Evolutionary conservation across 495 filamentous ascomycete species (phyloP), one percentile per base, ranked within the genome.

Genomic region (Thozetella sp.): DNA sequence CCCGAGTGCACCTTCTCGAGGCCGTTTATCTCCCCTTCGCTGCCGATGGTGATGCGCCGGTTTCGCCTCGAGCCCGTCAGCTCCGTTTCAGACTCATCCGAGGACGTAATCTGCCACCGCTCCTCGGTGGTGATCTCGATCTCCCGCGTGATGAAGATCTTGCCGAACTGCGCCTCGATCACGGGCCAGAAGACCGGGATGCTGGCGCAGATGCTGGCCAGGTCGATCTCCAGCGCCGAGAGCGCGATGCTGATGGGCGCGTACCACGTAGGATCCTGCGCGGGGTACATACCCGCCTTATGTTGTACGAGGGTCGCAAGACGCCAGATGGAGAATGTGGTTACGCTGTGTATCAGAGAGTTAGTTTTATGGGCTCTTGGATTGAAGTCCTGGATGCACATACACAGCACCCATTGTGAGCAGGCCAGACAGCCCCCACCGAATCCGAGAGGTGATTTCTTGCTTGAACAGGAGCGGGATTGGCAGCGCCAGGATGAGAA

Each of bases 71-170:
- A 6, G 20, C 3, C n/a, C 9, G 43, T 48, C 11, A 48, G 43
- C 43, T 48, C 43, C 43, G 43, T 15, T 48, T 48, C 43, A n/a
- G 43, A 48, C 11, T 48, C 43, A n/a, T 48, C 43, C 4, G 58
- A 13, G 63, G 58, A 17, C 63, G 60, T 59, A 1, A 68, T 66
- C 19, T 59, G 71, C 51, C 43, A 56, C 3, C 53, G 68, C 17
- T 66, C 67, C 55, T 62, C 65, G 22, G 62, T 63, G 12, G 65
- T 63, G 23, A 62, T 59, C 26, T 65, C 59, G 19, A 73, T 54
- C 52, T 75, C 72, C 20, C 64, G 62, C 2, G 72, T 78, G 9
- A 72, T 63, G 53, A 75, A 70, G 51, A 75, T 75, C 34, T 64
- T 55, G 25, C 65, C 65, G 2, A 69, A 54, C 1, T 63, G 52